Base-by-base conservation (phyloP, 2,329 filamentous ascomycete species). In the Cladosporium cucumerinum region DNA sequence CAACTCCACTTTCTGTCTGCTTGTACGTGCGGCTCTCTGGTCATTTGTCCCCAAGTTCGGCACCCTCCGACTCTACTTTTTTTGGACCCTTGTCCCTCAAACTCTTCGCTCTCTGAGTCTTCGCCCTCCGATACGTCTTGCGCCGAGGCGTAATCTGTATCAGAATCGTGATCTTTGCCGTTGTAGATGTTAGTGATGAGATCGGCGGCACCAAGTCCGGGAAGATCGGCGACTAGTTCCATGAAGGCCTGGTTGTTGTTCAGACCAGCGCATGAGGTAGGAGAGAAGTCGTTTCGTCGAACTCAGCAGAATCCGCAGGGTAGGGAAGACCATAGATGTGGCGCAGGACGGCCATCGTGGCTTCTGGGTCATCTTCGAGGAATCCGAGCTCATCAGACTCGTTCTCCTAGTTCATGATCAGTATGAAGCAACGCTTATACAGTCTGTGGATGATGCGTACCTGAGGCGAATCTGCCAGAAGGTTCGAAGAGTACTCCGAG, bases 321-420 rank as follows among this genome's bases (percentile, higher is more conserved):
- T 57, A 48, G 85, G 77, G 2, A 91, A 91, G 72, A 95, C 30
- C 54, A 18, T 57, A 39, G 28, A 57, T 21, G 54, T 57, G 32
- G 54, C 54, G 54, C 10, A 57, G 7, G 28, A 57, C 12, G 18
- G 54, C n/a, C 10, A 25, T 36, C 28, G 39, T 57, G 54, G 54
- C 30, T 6, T 36, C 54, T 7, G 54, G 30, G 30, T 57, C 32
- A 18, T 57, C 54, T 4, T 25, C 54, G 21, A 21, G n/a, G 28
- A 55, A 28, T 11, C 12, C 18, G 21, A 57, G n/a, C n/a, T 57
- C 54, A 21, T 39, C 16, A n/a, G 26, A 32, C 14, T 32, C 23
- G 14, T 11, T 30, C 14, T 32, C 49, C 49, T 54, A 54, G 12
- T 18, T 54, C 21, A 8, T 2, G 4, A 16, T 49, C 21, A 49